Base-by-base conservation (phyloP, 306 rosid species). In the Quillaja saponaria region DNA sequence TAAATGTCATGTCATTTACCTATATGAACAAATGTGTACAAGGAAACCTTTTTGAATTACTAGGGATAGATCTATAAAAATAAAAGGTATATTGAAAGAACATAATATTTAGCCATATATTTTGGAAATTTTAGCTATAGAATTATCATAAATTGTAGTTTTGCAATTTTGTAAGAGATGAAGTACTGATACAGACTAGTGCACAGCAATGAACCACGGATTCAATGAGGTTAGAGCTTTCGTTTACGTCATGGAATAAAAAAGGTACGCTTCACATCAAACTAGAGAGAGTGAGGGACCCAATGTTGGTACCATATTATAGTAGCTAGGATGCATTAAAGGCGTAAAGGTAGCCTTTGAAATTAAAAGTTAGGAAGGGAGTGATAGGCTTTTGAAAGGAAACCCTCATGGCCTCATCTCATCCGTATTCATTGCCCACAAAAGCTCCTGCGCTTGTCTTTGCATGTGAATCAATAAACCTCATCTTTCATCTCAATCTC, bases 381-480 rank as follows among this genome's bases (percentile, higher is more conserved):
- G 40, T 15, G 3, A 48, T 41, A 17, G n/a, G 42, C 95, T 78
- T 79, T 80, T 80, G 91, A 84, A 77, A 64, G 42, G 62, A 60
- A 71, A 69, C 72, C 35, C 55, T 4, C 59, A 39, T 20, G 48
- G 20, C 8, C 46, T 38, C 1, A 56, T 25, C 54, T 17, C 57
- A 58, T 44, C 16, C 53, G 58, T 41, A 13, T 41, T 35, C 50
- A n/a, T n/a, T n/a, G n/a, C n/a, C n/a, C n/a, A n/a, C n/a, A n/a
- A n/a, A n/a, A n/a, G n/a, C n/a, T n/a, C n/a, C n/a, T n/a, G n/a
- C n/a, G n/a, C n/a, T n/a, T n/a, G n/a, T n/a, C 51, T 64, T 66
- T 63, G 69, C 91, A 74, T 80, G 86, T 85, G 91, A 82, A 59
- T 58, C 39, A 1, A 79, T 25, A 25, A 25, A 25, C 80, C 82